Conservation (phyloP, 139 green algal species). For the Ettlia oleoabundans region DNA sequence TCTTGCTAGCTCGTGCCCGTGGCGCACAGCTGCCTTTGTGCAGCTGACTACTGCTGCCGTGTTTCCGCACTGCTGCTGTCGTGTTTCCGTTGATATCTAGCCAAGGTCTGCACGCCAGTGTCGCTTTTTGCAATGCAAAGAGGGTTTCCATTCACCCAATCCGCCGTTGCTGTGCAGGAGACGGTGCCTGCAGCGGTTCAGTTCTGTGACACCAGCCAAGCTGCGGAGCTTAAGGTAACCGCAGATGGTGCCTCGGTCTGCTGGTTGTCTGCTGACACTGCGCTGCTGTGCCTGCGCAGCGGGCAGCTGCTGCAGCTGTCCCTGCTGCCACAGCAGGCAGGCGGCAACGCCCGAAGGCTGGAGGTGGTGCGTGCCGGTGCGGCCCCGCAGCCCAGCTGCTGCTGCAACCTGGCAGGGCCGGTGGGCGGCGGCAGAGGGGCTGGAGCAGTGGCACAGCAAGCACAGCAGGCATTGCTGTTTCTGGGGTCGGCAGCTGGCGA, state of each 20-base stretch:
- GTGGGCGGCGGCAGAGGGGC: background rate
- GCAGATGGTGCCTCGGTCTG: conserved; percentile 8
- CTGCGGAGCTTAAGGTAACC: conserved; percentile 50
- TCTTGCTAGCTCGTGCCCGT: too few species aligned
- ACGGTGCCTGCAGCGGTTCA: conserved; percentile 10
- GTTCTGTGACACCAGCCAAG: conserved; percentile 39
- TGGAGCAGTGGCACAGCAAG: background rate
- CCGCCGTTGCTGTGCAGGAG: conserved; percentile 9
- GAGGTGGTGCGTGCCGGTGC: conserved; percentile 48
- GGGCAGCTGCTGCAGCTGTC: conserved; percentile 68
- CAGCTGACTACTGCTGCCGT: too few species aligned
- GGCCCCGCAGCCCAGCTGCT: conserved; percentile 46
- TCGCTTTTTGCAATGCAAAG: too few species aligned
- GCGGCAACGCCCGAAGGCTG: conserved; percentile 33
- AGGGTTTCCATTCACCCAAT: too few species aligned
- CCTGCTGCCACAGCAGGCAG: conserved; percentile 49
- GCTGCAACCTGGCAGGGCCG: conserved; percentile 40
- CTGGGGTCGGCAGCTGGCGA: conserved; percentile 82
- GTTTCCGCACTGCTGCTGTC: too few species aligned
- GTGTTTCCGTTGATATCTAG: too few species aligned
- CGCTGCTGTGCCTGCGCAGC: conserved; percentile 64
- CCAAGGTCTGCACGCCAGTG: too few species aligned
- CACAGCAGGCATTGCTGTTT: conserved; percentile 69
- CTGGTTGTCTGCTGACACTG: conserved; percentile 49
- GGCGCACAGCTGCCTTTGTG: too few species aligned